Conservation (phyloP, 1,284 basidiomycete species). For the Anthracocystis setariae region DNA sequence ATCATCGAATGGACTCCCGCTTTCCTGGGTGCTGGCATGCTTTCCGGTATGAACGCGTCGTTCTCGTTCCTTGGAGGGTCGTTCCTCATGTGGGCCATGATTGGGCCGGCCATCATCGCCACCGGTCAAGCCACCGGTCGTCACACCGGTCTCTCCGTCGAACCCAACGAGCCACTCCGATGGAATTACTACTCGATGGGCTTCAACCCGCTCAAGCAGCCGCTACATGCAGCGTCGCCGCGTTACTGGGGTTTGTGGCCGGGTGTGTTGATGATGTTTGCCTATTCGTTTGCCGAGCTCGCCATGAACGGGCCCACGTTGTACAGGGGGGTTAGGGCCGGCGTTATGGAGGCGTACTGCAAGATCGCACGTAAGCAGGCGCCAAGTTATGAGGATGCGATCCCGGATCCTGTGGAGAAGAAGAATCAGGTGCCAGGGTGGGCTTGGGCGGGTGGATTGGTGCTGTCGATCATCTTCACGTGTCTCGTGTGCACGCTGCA, state of each 20-base stretch:
- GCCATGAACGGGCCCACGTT: conserved; percentile 63
- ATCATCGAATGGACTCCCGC: conserved; percentile 73
- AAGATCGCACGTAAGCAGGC: conserved; percentile 41
- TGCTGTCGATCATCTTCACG: conserved; percentile 72
- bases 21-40: conserved; percentile 77
- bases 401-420: conserved; percentile 49
- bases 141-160: conserved; percentile 17
- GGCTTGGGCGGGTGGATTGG: conserved; percentile 74
- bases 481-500: conserved; percentile 70
- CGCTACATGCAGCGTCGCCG: conserved; percentile 71
- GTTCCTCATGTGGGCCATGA: conserved; percentile 76
- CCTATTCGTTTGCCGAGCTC: conserved; percentile 67
- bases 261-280: conserved; percentile 72
- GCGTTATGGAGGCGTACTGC: conserved; percentile 37
- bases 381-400: conserved; percentile 34
- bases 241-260: conserved; percentile 79
- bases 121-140: conserved; percentile 50
- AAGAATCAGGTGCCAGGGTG: conserved; percentile 73
- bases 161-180: conserved; percentile 33
- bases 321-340: conserved; percentile 59
- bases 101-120: conserved; percentile 73
- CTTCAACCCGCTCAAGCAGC: conserved; percentile 44
- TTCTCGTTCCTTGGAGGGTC: conserved; percentile 75
- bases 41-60: conserved; percentile 76
- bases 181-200: conserved; percentile 45